A percentile compares a stretch with the other conserved stretches of the same genome.
These are phyloP conservation scores for Colletotrichum sp. DNA, from an alignment of 2,329 filamentous ascomycete genomes.

Conservation along the genomic window DNA sequence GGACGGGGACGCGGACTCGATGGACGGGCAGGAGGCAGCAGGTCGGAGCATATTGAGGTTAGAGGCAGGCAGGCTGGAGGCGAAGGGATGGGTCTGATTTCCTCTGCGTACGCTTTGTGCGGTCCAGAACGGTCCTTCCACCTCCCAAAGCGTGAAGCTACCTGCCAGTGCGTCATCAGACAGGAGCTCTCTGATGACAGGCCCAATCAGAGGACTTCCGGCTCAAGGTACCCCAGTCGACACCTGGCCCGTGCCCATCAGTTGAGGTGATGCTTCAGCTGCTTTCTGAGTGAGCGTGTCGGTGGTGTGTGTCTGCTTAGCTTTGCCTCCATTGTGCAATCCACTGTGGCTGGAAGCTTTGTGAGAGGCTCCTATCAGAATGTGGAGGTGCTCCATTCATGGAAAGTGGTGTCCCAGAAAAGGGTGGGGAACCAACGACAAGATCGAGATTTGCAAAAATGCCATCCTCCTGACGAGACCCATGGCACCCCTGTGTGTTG, in stretches of 20 bases:
- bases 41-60: not conserved
- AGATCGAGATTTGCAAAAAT: conserved; percentile 20
- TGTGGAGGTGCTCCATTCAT: conserved; percentile 10
- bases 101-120: conserved; percentile 2
- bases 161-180: not conserved
- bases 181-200: not conserved
- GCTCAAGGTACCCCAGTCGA: not conserved
- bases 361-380: not conserved
- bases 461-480: conserved; percentile 7
- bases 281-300: not conserved
- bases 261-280: not conserved
- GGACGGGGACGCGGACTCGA: not conserved
- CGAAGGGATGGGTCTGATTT: not conserved
- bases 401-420: not conserved
- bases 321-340: not conserved
- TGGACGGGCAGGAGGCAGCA: not conserved
- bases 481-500: not conserved
- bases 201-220: not conserved
- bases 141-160: conserved; percentile 1
- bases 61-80: not conserved
- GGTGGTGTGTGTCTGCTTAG: not conserved
- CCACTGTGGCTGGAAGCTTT: conserved; percentile 14
- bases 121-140: conserved; percentile 17
- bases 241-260: not conserved
- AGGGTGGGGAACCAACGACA: not conserved